Conservation (phyloP, 768 basidiomycete genomes). For the Trametopsis cervina region DNA sequence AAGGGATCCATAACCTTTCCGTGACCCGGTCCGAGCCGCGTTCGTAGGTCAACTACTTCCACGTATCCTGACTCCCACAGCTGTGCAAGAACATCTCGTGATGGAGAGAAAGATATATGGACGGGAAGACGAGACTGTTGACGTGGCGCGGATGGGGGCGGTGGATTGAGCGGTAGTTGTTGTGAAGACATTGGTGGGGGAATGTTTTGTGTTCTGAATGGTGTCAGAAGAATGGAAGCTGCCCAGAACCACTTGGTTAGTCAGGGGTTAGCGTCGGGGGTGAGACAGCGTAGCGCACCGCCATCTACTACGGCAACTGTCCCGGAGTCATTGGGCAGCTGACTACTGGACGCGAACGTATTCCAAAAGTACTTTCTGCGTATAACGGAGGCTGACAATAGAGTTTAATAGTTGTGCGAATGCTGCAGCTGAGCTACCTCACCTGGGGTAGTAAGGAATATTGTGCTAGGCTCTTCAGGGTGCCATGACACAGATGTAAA, state of each 20-base stretch:
- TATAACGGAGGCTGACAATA: conserved; percentile 41
- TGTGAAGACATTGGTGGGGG: conserved; percentile 95
- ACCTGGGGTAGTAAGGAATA: conserved; percentile 68
- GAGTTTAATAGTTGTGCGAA: conserved; percentile 6
- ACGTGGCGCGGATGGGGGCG: conserved; percentile 42
- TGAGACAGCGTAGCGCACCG: too few species aligned
- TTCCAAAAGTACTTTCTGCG: conserved; percentile 73
- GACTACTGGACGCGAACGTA: conserved; percentile 51
- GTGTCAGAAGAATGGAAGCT: conserved; percentile 80
- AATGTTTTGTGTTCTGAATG: conserved; percentile 89
- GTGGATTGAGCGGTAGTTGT: conserved; percentile 2
- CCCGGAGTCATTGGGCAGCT: conserved; percentile 71
- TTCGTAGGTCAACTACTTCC: conserved; percentile 65
- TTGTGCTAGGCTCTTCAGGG: conserved; percentile 62
- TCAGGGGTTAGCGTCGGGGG: not conserved
- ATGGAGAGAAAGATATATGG: conserved; percentile 56
- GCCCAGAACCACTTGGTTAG: conserved; percentile 1
- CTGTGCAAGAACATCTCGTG: conserved; percentile 51
- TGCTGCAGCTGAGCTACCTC: too few species aligned
- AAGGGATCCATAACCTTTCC: conserved; percentile 55
- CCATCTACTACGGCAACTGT: conserved; percentile 88
- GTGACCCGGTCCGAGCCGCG: conserved; percentile 48
- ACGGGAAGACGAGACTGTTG: conserved; percentile 37
- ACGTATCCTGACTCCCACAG: conserved; percentile 67
- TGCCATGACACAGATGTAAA: conserved; percentile 85